Evolutionary conservation across 192 early-diverging fungal genomes (phyloP).

Genomic region (Kappamyces sp.): DNA sequence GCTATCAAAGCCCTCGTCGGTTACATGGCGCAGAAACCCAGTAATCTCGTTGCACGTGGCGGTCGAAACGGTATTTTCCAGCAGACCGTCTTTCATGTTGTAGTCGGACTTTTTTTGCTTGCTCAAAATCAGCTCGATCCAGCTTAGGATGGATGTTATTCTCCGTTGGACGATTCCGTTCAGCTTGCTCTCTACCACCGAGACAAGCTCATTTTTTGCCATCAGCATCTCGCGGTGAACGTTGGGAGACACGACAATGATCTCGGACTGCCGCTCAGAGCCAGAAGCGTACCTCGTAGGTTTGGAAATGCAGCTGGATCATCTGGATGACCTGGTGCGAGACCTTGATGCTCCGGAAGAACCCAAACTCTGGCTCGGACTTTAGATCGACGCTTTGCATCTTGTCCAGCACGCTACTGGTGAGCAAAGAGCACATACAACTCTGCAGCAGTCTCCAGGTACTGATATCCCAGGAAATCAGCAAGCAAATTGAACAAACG

Average conservation of each 20-base stretch:
- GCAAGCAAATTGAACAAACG: conserved; percentile 69
- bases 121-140: conserved; percentile 60
- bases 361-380: conserved; percentile 59
- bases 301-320: conserved; percentile 77
- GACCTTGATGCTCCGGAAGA: conserved; percentile 57
- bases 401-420: conserved; percentile 57
- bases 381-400: conserved; percentile 41
- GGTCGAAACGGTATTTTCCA: conserved; percentile 34
- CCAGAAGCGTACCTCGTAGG: conserved; percentile 48
- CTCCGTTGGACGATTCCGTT: conserved; percentile 71
- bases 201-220: conserved; percentile 85
- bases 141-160: conserved; percentile 66
- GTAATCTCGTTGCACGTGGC: conserved; percentile 75
- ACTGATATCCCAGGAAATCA: conserved; percentile 73
- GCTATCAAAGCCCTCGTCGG: conserved; percentile 47
- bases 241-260: conserved; percentile 60
- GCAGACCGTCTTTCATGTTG: conserved; percentile 80
- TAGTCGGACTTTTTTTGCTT: conserved; percentile 89
- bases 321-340: conserved; percentile 67
- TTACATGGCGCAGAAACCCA: conserved; percentile 68
- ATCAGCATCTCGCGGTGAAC: conserved; percentile 80
- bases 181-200: conserved; percentile 68
- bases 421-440: conserved; percentile 35
- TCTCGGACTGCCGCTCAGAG: conserved; percentile 46
- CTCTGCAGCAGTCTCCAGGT: conserved; percentile 78